phyloP scores from a whole-genome alignment of 768 basidiomycete species.

The Russula olivacea region DNA sequence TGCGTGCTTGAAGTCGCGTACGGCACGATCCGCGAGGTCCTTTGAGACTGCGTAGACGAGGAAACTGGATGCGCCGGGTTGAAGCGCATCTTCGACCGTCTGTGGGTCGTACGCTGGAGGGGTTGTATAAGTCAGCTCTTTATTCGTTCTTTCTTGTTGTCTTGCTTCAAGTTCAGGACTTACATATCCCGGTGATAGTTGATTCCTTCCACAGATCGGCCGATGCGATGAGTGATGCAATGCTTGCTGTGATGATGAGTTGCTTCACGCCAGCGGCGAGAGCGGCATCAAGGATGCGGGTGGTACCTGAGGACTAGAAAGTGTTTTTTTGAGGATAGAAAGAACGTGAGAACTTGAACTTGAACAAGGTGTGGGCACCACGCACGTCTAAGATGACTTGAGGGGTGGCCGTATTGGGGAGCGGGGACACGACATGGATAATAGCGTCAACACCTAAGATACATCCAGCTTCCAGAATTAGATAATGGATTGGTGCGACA shows the following conservation, averaged over 20 bases:
- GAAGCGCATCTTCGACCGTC: conserved; percentile 32
- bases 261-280: conserved; percentile 10
- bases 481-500: background rate
- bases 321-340: background rate
- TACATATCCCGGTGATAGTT: conserved; percentile 5
- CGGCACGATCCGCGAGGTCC: conserved; percentile 29
- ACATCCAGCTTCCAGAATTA: background rate
- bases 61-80: conserved; percentile 21
- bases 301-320: conserved; percentile 16
- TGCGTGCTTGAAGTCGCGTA: conserved; percentile 29
- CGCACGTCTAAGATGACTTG: conserved; percentile 20
- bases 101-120: conserved; percentile 34
- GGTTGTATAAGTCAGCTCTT: too few relatives aligned
- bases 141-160: too few relatives aligned
- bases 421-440: conserved; percentile 23
- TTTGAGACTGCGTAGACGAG: conserved; percentile 38
- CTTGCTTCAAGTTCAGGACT: background rate
- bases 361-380: background rate
- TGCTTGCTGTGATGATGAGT: conserved; percentile 18
- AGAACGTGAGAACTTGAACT: background rate
- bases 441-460: conserved; percentile 18
- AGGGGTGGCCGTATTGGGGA: background rate
- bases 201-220: background rate
- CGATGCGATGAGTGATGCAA: background rate
- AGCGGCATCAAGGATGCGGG: conserved; percentile 17